Conservation (phyloP, 2,329 filamentous ascomycete species). For the Xylariales sp. region DNA sequence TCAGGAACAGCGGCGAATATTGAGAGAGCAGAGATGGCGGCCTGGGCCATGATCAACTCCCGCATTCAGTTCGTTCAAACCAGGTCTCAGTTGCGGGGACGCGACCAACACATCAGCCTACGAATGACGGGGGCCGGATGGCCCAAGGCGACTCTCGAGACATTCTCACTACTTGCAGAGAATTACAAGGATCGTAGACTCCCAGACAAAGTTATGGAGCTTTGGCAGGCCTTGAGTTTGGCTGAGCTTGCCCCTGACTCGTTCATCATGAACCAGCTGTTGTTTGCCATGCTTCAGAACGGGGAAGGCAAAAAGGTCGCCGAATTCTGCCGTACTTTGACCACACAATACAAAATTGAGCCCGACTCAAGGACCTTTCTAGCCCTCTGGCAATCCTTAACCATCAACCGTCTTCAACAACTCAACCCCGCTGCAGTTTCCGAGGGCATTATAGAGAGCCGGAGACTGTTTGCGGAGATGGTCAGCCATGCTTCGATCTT, state of each 20-base stretch:
- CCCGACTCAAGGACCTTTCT: constrained; percentile 67
- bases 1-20: constrained; percentile 49
- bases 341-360: constrained; percentile 30
- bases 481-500: constrained; percentile 45
- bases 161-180: constrained; percentile 69
- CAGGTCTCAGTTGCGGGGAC: constrained; percentile 26
- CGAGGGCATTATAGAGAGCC: constrained; percentile 29
- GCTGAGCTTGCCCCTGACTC: constrained; percentile 64
- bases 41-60: constrained; percentile 71
- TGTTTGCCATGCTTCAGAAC: constrained; percentile 61
- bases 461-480: constrained; percentile 42
- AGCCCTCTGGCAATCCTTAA: constrained; percentile 59
- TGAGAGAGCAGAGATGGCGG: constrained; percentile 61
- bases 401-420: constrained; percentile 43
- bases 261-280: constrained; percentile 75
- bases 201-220: constrained; percentile 49
- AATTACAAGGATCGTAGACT: constrained; percentile 63
- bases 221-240: constrained; percentile 58
- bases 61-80: constrained; percentile 59
- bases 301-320: constrained; percentile 51
- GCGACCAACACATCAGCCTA: constrained; percentile 24
- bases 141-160: constrained; percentile 67
- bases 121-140: constrained; percentile 29
- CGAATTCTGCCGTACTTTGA: constrained; percentile 51
- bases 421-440: constrained; percentile 24